Conservation (phyloP, 2,329 filamentous ascomycete genomes). For the Nothophaeocryptopus gaeumannii region DNA sequence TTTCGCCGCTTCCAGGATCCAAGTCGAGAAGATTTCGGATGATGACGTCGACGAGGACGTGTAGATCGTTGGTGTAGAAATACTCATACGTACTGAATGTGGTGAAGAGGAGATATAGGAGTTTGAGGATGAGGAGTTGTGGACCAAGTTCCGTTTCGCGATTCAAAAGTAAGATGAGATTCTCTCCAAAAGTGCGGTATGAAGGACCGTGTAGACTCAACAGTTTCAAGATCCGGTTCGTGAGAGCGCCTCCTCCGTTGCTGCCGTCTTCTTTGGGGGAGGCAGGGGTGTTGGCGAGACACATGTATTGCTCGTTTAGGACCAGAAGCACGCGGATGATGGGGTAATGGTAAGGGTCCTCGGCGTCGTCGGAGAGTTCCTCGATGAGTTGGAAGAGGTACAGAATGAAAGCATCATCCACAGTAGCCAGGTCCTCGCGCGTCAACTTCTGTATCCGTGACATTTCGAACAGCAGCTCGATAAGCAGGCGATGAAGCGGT, state of each 20-base stretch:
- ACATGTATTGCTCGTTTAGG: conserved; percentile 96
- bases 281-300: conserved; percentile 58
- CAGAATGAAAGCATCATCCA: conserved; percentile 75
- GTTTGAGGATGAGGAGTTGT: conserved; percentile 92
- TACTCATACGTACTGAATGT: conserved; percentile 91
- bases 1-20: conserved; percentile 66
- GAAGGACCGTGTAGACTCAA: conserved; percentile 74
- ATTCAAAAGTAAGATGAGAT: conserved; percentile 91
- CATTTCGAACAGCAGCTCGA: conserved; percentile 95
- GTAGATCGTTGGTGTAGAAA: conserved; percentile 96
- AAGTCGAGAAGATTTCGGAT: conserved; percentile 95
- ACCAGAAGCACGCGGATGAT: conserved; percentile 94
- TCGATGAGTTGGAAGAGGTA: conserved; percentile 87
- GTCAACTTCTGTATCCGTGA: conserved; percentile 82
- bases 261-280: conserved; percentile 40
- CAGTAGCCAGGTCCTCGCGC: conserved; percentile 66
- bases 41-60: conserved; percentile 91
- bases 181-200: conserved; percentile 95
- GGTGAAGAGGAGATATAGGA: conserved; percentile 92
- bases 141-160: conserved; percentile 89
- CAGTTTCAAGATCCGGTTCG: conserved; percentile 91
- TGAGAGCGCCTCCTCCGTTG: conserved; percentile 55
- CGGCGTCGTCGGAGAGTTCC: conserved; percentile 76
- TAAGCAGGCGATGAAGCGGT: conserved; percentile 69
- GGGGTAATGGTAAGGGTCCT: conserved; percentile 93